A percentile compares a stretch with the other conserved stretches of the same genome.
Conservation (phyloP, 257 asterid genomes). For the Solanum dulcamara region DNA sequence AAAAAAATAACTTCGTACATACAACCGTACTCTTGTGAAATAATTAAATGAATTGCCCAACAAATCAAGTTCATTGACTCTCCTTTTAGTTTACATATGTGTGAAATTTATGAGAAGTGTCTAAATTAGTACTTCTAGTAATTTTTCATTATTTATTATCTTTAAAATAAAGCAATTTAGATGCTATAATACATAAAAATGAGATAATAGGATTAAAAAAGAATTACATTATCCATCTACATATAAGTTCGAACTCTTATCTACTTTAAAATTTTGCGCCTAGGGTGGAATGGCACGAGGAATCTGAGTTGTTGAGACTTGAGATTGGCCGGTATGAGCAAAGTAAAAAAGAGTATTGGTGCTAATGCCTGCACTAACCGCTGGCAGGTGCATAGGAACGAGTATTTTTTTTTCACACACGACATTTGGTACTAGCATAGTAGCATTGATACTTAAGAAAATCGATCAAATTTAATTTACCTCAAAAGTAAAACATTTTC, state of each 20-base stretch:
- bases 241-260: neutral
- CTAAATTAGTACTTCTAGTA: neutral
- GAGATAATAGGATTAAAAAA: neutral
- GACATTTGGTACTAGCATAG: neutral
- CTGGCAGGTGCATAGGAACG: neutral
- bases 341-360: neutral
- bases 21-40: neutral
- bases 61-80: neutral
- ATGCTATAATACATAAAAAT: neutral
- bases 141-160: neutral
- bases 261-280: neutral
- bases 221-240: neutral
- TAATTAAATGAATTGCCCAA: neutral
- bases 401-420: neutral
- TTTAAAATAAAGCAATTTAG: neutral
- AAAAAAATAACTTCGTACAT: neutral
- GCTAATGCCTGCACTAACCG: neutral
- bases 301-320: neutral
- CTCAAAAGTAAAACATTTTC: neutral
- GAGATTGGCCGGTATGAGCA: neutral
- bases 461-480: rapidly evolving
- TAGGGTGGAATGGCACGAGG: neutral
- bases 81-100: neutral
- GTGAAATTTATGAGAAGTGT: neutral
- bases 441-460: rapidly evolving